Percentiles rank a stretch among this genome's conserved stretches.
Conservation (phyloP, 2,329 filamentous ascomycete species). For the Fusarium siculi region DNA sequence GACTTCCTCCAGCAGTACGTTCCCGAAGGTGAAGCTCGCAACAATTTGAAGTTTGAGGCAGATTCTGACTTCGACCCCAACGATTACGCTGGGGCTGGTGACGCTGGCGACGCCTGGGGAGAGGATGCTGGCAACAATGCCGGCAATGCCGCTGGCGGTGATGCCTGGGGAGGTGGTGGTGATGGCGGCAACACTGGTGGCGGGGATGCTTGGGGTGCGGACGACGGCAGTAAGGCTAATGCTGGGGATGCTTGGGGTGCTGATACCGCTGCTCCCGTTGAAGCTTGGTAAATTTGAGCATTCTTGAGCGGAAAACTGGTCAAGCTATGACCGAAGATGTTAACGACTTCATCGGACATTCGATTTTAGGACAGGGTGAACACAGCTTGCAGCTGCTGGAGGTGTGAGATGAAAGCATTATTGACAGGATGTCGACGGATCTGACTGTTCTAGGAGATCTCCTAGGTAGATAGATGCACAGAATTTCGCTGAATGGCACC, state of each 20-base stretch:
- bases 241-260: neutral
- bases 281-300: conserved; percentile 11
- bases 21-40: conserved; percentile 63
- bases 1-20: conserved; percentile 79
- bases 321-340: neutral
- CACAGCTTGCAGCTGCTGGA: neutral
- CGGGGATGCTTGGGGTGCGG: neutral
- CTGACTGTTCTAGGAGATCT: neutral
- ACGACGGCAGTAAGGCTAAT: neutral
- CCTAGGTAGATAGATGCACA: conserved; percentile 21
- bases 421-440: conserved; percentile 1
- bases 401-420: neutral
- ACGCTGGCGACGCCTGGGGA: conserved; percentile 34
- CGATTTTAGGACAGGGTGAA: neutral
- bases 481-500: neutral
- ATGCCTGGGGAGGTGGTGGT: conserved; percentile 18
- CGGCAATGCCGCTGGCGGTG: neutral
- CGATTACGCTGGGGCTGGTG: conserved; percentile 45
- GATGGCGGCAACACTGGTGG: neutral
- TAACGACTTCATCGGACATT: neutral
- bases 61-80: conserved; percentile 63
- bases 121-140: conserved; percentile 15
- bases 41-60: conserved; percentile 64
- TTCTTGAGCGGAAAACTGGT: neutral
- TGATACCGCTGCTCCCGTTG: neutral